A percentile compares a stretch with the other conserved stretches of the same genome.
phyloP scores from a whole-genome alignment of 2,329 filamentous ascomycete species.

The Sclerotinia glacialis region DNA sequence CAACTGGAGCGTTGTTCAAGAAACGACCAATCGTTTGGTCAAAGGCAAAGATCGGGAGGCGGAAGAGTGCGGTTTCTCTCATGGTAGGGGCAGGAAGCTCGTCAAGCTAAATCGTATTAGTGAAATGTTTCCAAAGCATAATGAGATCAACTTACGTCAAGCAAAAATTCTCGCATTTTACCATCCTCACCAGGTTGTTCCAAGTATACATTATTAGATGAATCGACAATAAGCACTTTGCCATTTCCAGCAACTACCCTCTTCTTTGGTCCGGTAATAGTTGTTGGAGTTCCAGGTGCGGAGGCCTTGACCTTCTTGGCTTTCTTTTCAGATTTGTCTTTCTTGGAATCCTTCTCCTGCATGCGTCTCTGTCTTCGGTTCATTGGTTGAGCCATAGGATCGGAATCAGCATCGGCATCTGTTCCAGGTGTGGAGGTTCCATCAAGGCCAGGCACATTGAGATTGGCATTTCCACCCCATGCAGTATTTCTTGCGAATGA shows the following conservation, averaged over 20 bases:
- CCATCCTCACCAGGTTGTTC: constrained; percentile 90
- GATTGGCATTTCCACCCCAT: constrained; percentile 71
- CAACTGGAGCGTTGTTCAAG: constrained; percentile 42
- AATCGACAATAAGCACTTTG: constrained; percentile 91
- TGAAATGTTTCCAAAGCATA: background rate
- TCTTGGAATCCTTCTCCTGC: constrained; percentile 81
- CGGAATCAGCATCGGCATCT: constrained; percentile 47
- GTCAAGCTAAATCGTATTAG: constrained; percentile 54
- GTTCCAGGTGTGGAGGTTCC: constrained; percentile 46
- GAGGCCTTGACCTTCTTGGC: constrained; percentile 49
- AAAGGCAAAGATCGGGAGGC: constrained; percentile 73
- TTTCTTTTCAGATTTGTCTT: constrained; percentile 60
- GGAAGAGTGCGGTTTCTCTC: constrained; percentile 77
- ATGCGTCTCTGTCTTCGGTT: constrained; percentile 86
- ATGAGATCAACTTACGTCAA: constrained; percentile 66
- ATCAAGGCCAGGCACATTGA: constrained; percentile 67
- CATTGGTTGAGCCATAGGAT: constrained; percentile 52
- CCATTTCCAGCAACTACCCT: constrained; percentile 91
- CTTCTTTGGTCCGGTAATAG: constrained; percentile 74
- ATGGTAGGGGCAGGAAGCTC: constrained; percentile 77
- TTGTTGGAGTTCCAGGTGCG: constrained; percentile 41
- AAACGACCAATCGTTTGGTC: constrained; percentile 53
- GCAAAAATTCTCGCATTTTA: constrained; percentile 74
- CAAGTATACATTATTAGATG: constrained; percentile 87
- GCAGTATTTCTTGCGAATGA: constrained; percentile 82